Percentiles rank a stretch among this genome's conserved stretches.
phyloP scores from a whole-genome alignment of 805 yeast genomes.

The Komagataella pseudopastoris region DNA sequence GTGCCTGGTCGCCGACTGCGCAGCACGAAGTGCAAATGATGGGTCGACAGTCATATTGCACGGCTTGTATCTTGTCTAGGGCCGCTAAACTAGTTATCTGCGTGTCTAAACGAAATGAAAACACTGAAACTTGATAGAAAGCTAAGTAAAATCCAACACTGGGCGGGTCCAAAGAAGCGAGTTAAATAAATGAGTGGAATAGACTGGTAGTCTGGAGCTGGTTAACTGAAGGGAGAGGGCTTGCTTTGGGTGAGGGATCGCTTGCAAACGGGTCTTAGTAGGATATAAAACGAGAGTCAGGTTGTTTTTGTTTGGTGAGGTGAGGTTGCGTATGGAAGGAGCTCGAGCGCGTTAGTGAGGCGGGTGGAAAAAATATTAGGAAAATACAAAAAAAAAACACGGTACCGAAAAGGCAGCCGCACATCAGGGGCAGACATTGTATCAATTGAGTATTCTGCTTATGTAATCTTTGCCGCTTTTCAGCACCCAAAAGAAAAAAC shows the following conservation, averaged over 20 bases:
- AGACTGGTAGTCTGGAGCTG: background rate
- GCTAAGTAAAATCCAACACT: background rate
- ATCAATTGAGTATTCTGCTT: background rate
- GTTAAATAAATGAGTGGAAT: background rate
- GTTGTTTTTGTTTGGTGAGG: background rate
- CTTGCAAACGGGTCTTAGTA: background rate
- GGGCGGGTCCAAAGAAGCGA: background rate
- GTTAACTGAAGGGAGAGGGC: background rate
- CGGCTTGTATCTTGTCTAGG: background rate
- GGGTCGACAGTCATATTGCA: background rate
- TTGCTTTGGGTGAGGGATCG: background rate
- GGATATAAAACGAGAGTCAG: background rate
- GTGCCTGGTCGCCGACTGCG: conserved; percentile 16
- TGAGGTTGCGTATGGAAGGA: background rate
- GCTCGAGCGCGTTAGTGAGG: background rate
- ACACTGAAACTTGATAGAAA: background rate
- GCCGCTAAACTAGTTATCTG: background rate
- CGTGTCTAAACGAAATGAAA: background rate
- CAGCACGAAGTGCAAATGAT: background rate
- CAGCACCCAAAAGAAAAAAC: background rate
- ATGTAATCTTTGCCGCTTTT: background rate
- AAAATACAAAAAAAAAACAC: background rate
- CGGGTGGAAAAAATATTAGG: too few species aligned
- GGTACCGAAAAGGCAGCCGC: background rate
- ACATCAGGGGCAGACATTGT: background rate